Percentiles rank a stretch among this genome's conserved stretches.
Evolutionary conservation across 805 yeast genomes (phyloP).

Genomic region (Kuraishia ogatae): DNA sequence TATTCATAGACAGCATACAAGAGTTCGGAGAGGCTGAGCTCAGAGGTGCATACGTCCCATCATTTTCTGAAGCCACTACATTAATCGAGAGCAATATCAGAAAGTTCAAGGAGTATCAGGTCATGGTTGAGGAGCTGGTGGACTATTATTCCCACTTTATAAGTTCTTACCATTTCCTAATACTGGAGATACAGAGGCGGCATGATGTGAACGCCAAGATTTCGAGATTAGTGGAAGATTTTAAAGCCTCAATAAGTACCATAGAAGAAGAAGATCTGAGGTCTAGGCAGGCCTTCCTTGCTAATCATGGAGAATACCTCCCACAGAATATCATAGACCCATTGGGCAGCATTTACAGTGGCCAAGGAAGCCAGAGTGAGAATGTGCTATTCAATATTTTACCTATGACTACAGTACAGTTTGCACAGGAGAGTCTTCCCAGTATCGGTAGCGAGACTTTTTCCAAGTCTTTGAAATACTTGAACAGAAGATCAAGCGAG

Average conservation of each 20-base stretch:
- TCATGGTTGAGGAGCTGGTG: slow-evolving; percentile 21
- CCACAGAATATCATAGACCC: slow-evolving; percentile 31
- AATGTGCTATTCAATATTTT: slow-evolving; percentile 7
- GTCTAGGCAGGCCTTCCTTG: slow-evolving; percentile 33
- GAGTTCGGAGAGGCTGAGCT: slow-evolving; percentile 22
- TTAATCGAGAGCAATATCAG: slow-evolving; percentile 7
- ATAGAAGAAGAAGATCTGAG: slow-evolving; percentile 35
- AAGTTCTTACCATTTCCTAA: slow-evolving; percentile 40
- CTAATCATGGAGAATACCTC: slow-evolving; percentile 41
- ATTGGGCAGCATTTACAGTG: not conserved
- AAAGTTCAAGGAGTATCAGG: slow-evolving; percentile 8
- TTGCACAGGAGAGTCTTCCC: slow-evolving; percentile 8
- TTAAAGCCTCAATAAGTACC: slow-evolving; percentile 28
- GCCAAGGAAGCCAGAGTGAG: not conserved
- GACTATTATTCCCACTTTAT: slow-evolving; percentile 44
- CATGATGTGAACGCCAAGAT: slow-evolving; percentile 30
- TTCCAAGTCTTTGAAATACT: not conserved
- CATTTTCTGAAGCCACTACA: slow-evolving; percentile 9
- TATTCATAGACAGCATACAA: slow-evolving; percentile 13
- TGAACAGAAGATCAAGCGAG: not conserved
- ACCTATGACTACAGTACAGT: slow-evolving; percentile 6
- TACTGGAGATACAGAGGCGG: slow-evolving; percentile 47
- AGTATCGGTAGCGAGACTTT: not conserved
- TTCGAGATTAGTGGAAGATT: slow-evolving; percentile 27
- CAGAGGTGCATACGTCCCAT: slow-evolving; percentile 9